A percentile compares a stretch with the other conserved stretches of the same genome.
These are phyloP conservation scores for Lichtheimia corymbifera DNA, from an alignment of 371 early-diverging fungal genomes.

Conservation along the genomic window DNA sequence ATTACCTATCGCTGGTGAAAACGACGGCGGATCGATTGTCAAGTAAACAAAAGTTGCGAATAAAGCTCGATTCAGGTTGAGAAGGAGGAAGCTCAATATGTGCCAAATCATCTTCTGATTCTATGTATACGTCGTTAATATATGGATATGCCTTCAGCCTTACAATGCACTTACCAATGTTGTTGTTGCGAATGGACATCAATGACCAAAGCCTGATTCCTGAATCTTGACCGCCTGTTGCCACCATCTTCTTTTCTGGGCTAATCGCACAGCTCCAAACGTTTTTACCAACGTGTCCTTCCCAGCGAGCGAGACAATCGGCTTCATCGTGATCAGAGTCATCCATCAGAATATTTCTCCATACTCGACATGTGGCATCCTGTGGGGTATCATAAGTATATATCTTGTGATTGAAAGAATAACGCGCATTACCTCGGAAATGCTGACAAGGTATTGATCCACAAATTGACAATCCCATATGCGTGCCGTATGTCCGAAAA, in stretches of 20 bases:
- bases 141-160: neutral
- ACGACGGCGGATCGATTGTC: slow-evolving; percentile 32
- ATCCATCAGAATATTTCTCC: slow-evolving; percentile 56
- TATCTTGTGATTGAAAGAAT: neutral
- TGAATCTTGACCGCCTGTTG: slow-evolving; percentile 81
- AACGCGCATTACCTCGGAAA: slow-evolving; percentile 49
- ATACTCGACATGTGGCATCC: slow-evolving; percentile 82
- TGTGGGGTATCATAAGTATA: slow-evolving; percentile 18
- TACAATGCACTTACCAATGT: slow-evolving; percentile 45
- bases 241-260: slow-evolving; percentile 53
- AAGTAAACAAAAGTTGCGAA: slow-evolving; percentile 58
- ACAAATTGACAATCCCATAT: slow-evolving; percentile 81
- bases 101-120: slow-evolving; percentile 46
- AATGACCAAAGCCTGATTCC: slow-evolving; percentile 78
- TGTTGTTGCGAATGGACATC: slow-evolving; percentile 51
- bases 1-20: slow-evolving; percentile 43
- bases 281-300: slow-evolving; percentile 81
- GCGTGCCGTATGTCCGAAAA: slow-evolving; percentile 84
- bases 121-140: slow-evolving; percentile 10
- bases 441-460: slow-evolving; percentile 61
- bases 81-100: slow-evolving; percentile 20
- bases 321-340: slow-evolving; percentile 20
- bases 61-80: slow-evolving; percentile 13
- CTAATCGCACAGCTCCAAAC: slow-evolving; percentile 80
- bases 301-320: slow-evolving; percentile 72